Conservation (phyloP, 495 filamentous ascomycete species). For the Collariella sp. region DNA sequence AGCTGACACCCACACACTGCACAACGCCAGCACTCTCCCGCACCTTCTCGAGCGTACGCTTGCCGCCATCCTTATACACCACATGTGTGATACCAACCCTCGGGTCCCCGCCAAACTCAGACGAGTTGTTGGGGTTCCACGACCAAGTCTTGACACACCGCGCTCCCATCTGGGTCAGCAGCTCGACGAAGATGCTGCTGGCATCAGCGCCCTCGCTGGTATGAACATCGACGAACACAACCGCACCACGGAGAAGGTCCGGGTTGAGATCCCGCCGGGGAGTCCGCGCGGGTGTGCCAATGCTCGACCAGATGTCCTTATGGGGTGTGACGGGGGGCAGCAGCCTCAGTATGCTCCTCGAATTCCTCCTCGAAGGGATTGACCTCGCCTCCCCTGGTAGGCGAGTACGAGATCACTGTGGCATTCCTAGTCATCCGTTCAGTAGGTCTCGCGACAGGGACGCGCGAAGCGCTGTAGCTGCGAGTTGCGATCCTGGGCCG, state of each 20-base stretch:
- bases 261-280: slow-evolving; percentile 44
- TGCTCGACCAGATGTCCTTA: slow-evolving; percentile 42
- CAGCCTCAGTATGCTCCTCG: slow-evolving; percentile 12
- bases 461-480: slow-evolving; percentile 48
- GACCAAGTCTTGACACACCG: slow-evolving; percentile 75
- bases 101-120: slow-evolving; percentile 27
- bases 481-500: slow-evolving; percentile 38
- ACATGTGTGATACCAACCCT: slow-evolving; percentile 89
- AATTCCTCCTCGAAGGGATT: slow-evolving; percentile 16
- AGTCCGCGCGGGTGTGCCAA: slow-evolving; percentile 48
- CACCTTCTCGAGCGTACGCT: slow-evolving; percentile 82
- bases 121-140: slow-evolving; percentile 56
- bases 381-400: slow-evolving; percentile 27
- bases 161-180: slow-evolving; percentile 78
- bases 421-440: slow-evolving; percentile 31
- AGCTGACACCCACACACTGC: slow-evolving; percentile 75
- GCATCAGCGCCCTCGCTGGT: slow-evolving; percentile 83
- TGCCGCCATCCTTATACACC: slow-evolving; percentile 86
- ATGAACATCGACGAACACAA: slow-evolving; percentile 90
- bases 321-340: slow-evolving; percentile 27
- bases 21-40: slow-evolving; percentile 64
- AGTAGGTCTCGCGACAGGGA: slow-evolving; percentile 28
- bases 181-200: slow-evolving; percentile 71
- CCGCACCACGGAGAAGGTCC: slow-evolving; percentile 55
- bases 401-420: slow-evolving; percentile 38